Evolutionary conservation across 768 basidiomycete species (phyloP).

Genomic region (Leccinum barrowsii): DNA sequence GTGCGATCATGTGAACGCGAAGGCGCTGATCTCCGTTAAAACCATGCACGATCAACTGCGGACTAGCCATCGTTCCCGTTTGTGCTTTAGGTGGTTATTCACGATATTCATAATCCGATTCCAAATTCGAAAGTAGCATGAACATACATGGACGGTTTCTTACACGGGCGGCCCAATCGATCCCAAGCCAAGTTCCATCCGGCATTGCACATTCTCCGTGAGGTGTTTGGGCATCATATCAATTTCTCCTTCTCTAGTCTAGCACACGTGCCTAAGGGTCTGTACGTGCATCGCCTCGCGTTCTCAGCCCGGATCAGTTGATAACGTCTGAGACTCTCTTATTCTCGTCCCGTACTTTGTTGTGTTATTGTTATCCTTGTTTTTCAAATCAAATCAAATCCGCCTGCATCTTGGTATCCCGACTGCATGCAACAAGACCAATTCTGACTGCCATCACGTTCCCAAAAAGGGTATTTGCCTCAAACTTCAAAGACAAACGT

Average conservation of each 20-base stretch:
- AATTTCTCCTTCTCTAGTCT: neutral
- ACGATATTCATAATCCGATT: conserved; percentile 1
- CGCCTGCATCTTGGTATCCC: neutral
- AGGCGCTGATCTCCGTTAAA: neutral
- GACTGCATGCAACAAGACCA: neutral
- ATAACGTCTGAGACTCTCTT: neutral
- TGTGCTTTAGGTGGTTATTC: neutral
- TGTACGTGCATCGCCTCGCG: neutral
- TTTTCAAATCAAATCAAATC: neutral
- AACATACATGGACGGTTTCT: conserved; percentile 6
- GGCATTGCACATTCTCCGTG: neutral
- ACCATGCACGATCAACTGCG: neutral
- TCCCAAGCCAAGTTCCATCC: neutral
- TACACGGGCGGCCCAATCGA: conserved; percentile 6
- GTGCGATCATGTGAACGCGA: conserved; percentile 6
- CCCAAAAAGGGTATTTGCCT: neutral
- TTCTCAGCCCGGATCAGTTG: neutral
- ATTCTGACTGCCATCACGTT: neutral
- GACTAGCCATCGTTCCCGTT: neutral
- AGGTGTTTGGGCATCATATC: neutral
- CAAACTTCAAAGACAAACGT: neutral
- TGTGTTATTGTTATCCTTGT: neutral
- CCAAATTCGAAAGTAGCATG: conserved; percentile 3
- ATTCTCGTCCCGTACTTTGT: neutral
- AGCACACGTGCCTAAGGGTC: neutral